These are phyloP conservation scores for Talaromyces sp. DNA, from an alignment of 2,329 filamentous ascomycete genomes.

Conservation along the genomic window DNA sequence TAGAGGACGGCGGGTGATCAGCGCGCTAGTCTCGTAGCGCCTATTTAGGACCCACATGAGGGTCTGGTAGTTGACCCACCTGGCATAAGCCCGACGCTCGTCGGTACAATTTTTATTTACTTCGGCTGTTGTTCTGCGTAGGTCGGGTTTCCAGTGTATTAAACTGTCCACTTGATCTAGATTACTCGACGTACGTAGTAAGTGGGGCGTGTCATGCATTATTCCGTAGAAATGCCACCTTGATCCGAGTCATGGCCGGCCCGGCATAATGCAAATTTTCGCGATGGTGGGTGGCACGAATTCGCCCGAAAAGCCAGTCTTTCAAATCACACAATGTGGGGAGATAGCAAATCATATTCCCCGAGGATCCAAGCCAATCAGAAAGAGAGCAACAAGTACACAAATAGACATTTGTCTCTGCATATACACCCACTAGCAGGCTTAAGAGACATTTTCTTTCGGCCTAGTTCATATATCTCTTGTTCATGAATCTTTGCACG, in stretches of 20 bases:
- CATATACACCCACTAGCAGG: not conserved
- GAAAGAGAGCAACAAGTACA: not conserved
- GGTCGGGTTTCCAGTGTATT: too few relatives aligned
- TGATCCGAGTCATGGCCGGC: not conserved
- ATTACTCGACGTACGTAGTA: not conserved
- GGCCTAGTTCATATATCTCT: not conserved
- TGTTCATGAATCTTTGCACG: not conserved
- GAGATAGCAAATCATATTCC: not conserved
- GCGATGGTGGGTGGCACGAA: not conserved
- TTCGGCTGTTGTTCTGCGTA: too few relatives aligned
- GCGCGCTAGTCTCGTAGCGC: not conserved
- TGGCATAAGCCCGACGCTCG: not conserved
- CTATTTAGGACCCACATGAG: not conserved
- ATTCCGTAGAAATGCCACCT: not conserved
- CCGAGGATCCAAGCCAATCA: not conserved
- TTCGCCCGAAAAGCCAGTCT: not conserved
- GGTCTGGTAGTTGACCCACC: not conserved
- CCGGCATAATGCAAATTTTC: not conserved
- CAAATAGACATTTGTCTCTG: not conserved
- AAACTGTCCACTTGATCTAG: not conserved
- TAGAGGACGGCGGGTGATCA: not conserved
- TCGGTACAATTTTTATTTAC: too few relatives aligned
- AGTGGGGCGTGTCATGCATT: not conserved
- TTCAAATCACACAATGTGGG: not conserved
- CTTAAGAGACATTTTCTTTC: not conserved